These are phyloP conservation scores for Talaromyces atroroseus DNA, from an alignment of 2,329 filamentous ascomycete genomes.

Conservation along the genomic window DNA sequence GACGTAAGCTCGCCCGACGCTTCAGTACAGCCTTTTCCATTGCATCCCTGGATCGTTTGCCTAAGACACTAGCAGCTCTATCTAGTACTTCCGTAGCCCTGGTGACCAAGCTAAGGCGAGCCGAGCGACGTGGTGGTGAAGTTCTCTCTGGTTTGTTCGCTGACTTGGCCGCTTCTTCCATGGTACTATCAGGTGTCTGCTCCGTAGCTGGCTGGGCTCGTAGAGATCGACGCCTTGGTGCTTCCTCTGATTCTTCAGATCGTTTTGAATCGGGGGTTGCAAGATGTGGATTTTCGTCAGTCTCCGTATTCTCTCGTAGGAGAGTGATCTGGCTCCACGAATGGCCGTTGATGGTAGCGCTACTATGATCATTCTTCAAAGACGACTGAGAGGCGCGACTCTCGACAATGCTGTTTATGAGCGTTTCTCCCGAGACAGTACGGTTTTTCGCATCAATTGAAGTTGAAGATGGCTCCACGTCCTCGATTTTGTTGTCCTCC, in stretches of 20 bases:
- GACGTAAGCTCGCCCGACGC: conserved; percentile 55
- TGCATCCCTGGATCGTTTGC: conserved; percentile 57
- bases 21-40: conserved; percentile 56
- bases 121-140: conserved; percentile 36
- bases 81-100: conserved; percentile 42
- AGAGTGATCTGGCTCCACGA: conserved; percentile 23
- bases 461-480: conserved; percentile 16
- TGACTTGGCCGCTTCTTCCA: conserved; percentile 20
- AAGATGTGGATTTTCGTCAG: conserved; percentile 24
- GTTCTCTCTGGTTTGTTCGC: conserved; percentile 17
- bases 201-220: conserved; percentile 28
- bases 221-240: conserved; percentile 25
- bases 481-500: conserved; percentile 18
- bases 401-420: conserved; percentile 35
- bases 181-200: conserved; percentile 16
- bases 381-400: conserved; percentile 32
- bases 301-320: conserved; percentile 17
- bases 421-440: conserved; percentile 26
- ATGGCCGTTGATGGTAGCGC: conserved; percentile 35
- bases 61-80: conserved; percentile 49
- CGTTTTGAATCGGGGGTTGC: conserved; percentile 32
- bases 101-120: conserved; percentile 39
- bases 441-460: conserved; percentile 23
- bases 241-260: conserved; percentile 26
- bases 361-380: conserved; percentile 31